Percentiles rank a stretch among this genome's conserved stretches.
phyloP scores from a whole-genome alignment of 129 eudicot species.

The Chrysanthemum seticuspe region DNA sequence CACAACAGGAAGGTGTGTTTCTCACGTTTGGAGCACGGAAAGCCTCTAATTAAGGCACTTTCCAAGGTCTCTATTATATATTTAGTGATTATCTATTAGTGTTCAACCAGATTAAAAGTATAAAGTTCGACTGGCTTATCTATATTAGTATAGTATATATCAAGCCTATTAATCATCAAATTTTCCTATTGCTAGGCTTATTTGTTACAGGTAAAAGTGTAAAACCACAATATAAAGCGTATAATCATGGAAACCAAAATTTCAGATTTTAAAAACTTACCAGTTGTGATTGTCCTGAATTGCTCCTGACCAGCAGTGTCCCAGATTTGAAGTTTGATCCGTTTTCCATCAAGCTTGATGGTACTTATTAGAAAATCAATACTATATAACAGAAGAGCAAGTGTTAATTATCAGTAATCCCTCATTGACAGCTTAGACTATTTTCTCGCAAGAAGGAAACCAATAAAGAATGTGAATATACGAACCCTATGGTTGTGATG shows the following conservation, averaged over 20 bases:
- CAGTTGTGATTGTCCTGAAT: slow-evolving; percentile 94
- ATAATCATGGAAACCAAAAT: slow-evolving; percentile 1
- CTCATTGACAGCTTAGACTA: not conserved
- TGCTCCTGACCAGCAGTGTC: slow-evolving; percentile 99
- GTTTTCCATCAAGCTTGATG: slow-evolving; percentile 91
- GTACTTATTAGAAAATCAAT: slow-evolving; percentile 97
- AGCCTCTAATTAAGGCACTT: too few species aligned
- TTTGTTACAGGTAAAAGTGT: too few species aligned
- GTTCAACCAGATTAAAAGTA: too few species aligned
- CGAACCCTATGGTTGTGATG: slow-evolving; percentile 97
- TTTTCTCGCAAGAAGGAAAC: not conserved
- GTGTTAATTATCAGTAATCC: not conserved
- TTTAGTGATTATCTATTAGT: too few species aligned
- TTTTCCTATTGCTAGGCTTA: too few species aligned
- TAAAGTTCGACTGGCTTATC: too few species aligned
- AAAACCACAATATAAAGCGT: too few species aligned
- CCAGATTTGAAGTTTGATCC: slow-evolving; percentile 97
- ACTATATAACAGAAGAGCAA: slow-evolving; percentile 32
- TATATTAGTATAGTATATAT: too few species aligned
- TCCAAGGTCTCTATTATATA: too few species aligned
- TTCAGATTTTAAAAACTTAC: slow-evolving; percentile 33
- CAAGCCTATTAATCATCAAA: too few species aligned
- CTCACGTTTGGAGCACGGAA: too few species aligned
- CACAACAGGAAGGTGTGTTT: too few species aligned
- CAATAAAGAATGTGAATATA: slow-evolving; percentile 24